Evolutionary conservation across 495 filamentous ascomycete genomes (phyloP), one percentile per base, ranked within the genome.

Genomic region (Penicillium angulare): DNA sequence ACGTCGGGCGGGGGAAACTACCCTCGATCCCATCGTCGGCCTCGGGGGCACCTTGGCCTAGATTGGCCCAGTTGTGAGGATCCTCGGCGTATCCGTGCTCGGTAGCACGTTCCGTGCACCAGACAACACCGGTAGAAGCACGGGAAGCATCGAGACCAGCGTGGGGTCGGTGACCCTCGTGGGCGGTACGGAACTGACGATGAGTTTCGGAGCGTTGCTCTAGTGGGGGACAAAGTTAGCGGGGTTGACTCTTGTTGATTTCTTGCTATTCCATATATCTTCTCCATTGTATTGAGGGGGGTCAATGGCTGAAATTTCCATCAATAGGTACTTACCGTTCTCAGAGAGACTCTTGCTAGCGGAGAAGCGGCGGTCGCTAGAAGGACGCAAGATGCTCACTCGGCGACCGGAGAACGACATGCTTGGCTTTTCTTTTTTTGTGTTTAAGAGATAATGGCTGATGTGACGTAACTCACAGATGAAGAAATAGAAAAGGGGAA

Each of bases 1-100:
- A 74, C n/a, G 80, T 80, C 6, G 92, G 92, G n/a, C 93, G 84
- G 53, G 87, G 75, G 65, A 97, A 96, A 69, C 86, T 92, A 39
- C 91, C 88, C 56, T 84, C 82, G 63, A 97, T 96, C 52, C 91
- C 89, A 47, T 96, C 91, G 49, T 95, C 92, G 15, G 91, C 91
- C 66, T 97, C 90, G 7, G 92, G 92, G 39, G 92, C 92, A 54
- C 92, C 92, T 71, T 97, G 92, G 40, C 92, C 92, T 23, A 97
- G 78, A 58, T 97, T 97, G 31, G 92, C 90, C 92, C 92, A 97
- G 45, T 73, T 69, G 1, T 83, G 77, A 26, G 91, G 92, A 50
- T 92, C 78, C 2, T 97, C 91, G 32, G 83, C 67, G 73, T 86
- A 95, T 56, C 89, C 89, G 71, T 88, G 80, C 59, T 92, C 88